A percentile compares a stretch with the other conserved stretches of the same genome.
These are phyloP conservation scores for Sporothrix curviconia DNA, from an alignment of 2,329 filamentous ascomycete species.

Conservation along the genomic window DNA sequence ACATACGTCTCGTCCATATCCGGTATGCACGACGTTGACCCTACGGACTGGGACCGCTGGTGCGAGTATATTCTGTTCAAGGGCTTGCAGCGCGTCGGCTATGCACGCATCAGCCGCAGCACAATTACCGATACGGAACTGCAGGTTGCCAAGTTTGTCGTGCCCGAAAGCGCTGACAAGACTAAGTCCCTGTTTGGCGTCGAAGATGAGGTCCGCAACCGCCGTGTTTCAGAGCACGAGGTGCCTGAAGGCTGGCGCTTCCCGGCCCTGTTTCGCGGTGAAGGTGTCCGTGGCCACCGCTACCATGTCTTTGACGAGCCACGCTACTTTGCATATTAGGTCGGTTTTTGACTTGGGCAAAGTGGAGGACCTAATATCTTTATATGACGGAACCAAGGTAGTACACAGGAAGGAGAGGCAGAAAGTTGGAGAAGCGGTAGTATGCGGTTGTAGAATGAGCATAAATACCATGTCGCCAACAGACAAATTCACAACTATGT, in stretches of 20 bases:
- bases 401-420: too few species aligned
- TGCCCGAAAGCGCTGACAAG: conserved; percentile 52
- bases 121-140: conserved; percentile 97
- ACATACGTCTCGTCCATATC: conserved; percentile 81
- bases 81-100: conserved; percentile 74
- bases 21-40: conserved; percentile 93
- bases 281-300: conserved; percentile 79
- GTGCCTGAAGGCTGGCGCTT: conserved; percentile 75
- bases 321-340: conserved; percentile 56
- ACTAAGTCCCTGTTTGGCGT: conserved; percentile 46
- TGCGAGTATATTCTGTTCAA: conserved; percentile 99
- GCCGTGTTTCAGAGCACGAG: conserved; percentile 59
- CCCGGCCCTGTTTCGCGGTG: conserved; percentile 73
- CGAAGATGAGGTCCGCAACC: conserved; percentile 49
- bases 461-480: too few species aligned
- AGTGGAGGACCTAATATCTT: too few species aligned
- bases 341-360: too few species aligned
- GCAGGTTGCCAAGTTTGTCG: conserved; percentile 90
- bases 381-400: too few species aligned
- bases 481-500: too few species aligned
- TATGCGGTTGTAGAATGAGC: too few species aligned
- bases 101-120: conserved; percentile 79
- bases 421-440: too few species aligned
- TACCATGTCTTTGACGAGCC: conserved; percentile 97
- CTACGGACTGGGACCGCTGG: conserved; percentile 92